Percentiles rank a stretch among this genome's conserved stretches.
phyloP scores from a whole-genome alignment of 352 stramenopile species.

The Phytophthora rubi region DNA sequence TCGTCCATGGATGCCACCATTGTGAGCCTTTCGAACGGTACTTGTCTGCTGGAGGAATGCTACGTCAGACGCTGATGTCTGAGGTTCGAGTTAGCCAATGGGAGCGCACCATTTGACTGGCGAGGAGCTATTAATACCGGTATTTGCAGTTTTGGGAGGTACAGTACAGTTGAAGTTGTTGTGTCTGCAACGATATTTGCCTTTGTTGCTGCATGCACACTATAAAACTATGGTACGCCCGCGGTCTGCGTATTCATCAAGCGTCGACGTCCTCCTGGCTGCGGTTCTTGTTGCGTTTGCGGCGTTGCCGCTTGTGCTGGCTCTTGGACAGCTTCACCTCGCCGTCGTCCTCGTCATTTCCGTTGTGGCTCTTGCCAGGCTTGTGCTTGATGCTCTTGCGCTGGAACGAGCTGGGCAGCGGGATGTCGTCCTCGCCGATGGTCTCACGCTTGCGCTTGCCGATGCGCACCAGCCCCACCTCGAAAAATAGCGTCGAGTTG shows the following conservation, averaged over 20 bases:
- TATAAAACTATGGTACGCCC: conserved; percentile 32
- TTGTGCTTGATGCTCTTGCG: conserved; percentile 67
- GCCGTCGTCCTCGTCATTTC: conserved; percentile 24
- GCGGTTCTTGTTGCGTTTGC: conserved; percentile 44
- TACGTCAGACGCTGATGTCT: background rate
- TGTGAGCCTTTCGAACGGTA: conserved; percentile 3
- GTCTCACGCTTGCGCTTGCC: conserved; percentile 74
- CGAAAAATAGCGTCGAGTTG: conserved; percentile 80
- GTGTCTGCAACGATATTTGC: no score
- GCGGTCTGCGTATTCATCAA: conserved; percentile 10
- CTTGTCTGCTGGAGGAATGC: conserved; percentile 7
- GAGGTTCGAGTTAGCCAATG: conserved; percentile 13
- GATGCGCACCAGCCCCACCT: conserved; percentile 80
- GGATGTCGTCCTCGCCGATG: conserved; percentile 67
- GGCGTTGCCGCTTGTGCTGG: conserved; percentile 49
- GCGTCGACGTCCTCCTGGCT: conserved; percentile 15
- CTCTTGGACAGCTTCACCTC: conserved; percentile 42
- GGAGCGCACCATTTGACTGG: conserved; percentile 37
- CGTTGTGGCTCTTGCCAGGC: conserved; percentile 18
- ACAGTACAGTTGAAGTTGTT: background rate
- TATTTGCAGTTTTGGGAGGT: conserved; percentile 16
- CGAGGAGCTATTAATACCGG: conserved; percentile 15
- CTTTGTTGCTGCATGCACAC: conserved; percentile 7
- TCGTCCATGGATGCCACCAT: conserved; percentile 49
- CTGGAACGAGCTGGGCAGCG: conserved; percentile 76